Evolutionary conservation across 2,329 filamentous ascomycete species (phyloP), one percentile per base, ranked within the genome.

Genomic region (Graphilbum fragrans): DNA sequence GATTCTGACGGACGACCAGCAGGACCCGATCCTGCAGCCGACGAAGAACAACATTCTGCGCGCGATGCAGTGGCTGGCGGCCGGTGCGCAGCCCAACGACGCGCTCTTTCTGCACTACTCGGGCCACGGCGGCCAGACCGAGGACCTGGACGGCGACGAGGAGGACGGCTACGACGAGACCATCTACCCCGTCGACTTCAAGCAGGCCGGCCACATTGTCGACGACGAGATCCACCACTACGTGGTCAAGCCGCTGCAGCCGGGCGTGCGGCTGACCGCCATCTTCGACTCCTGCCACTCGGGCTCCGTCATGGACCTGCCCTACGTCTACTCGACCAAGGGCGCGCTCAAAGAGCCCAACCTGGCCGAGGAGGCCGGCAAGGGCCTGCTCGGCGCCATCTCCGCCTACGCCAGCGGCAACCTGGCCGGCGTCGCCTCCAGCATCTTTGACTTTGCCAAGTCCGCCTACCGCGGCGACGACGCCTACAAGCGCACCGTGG

Each of bases 271-370:
- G 65, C 64, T 86, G 43, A 87, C 82, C 1, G 81, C 82, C 53
- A 86, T 87, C 55, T 87, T 87, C 59, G 82, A 87, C 60, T 85
- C 80, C 6, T 87, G 82, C 60, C 82, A 87, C 61, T 86, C 82
- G 0, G 82, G 82, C 33, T 85, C 82, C 4, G 80, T 79, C 33
- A 69, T 87, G 59, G 82, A 87, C 54, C 67, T 87, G 43, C 82
- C 82, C 7, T 87, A 86, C 63, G 72, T 86, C 45, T 87, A 87
- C 71, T 83, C 77, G 44, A 87, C 82, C 47, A 81, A 85, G 63
- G 82, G 82, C 57, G 70, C 85, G 33, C 74, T 86, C 62, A 87
- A 87, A 62, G 82, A 86, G 65, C 82, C 82, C 48, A 86, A 86
- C 58, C 65, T 86, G 55, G 82, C 81, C 59, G 86, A 85, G 64